These are phyloP conservation scores for Begonia loranthoides DNA, from an alignment of 306 rosid genomes.

Conservation along the genomic window DNA sequence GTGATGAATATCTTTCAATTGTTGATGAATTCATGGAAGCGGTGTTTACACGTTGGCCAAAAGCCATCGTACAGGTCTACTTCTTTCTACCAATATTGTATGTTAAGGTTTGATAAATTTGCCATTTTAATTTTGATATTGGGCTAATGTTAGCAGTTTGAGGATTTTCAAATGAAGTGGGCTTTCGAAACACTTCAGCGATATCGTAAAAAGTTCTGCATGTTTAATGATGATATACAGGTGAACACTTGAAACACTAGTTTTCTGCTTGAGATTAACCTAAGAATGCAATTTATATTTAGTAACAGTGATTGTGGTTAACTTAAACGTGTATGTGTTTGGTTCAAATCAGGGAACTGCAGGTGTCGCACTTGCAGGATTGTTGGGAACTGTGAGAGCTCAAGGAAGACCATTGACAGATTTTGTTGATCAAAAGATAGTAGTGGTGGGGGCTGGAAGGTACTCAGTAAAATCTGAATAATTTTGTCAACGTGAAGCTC, in stretches of 20 bases:
- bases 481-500: neutral
- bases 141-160: slow-evolving; percentile 52
- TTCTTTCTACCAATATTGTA: slow-evolving; percentile 14
- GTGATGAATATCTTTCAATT: slow-evolving; percentile 84
- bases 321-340: slow-evolving; percentile 6
- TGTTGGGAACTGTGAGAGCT: slow-evolving; percentile 88
- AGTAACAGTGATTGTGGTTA: neutral
- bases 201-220: slow-evolving; percentile 85
- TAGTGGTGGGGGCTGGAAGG: slow-evolving; percentile 99
- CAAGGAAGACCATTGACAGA: slow-evolving; percentile 84
- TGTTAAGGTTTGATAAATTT: slow-evolving; percentile 11
- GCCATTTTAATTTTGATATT: slow-evolving; percentile 14
- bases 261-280: slow-evolving; percentile 5
- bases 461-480: slow-evolving; percentile 14
- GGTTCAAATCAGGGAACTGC: slow-evolving; percentile 79
- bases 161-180: slow-evolving; percentile 99
- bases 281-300: slow-evolving; percentile 7
- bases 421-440: slow-evolving; percentile 82
- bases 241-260: slow-evolving; percentile 29
- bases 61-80: slow-evolving; percentile 85
- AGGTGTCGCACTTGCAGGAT: slow-evolving; percentile 98
- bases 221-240: slow-evolving; percentile 98
- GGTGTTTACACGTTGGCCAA: slow-evolving; percentile 90
- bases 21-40: slow-evolving; percentile 99
- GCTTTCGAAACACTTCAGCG: slow-evolving; percentile 94